A percentile compares a stretch with the other conserved stretches of the same genome.
These are phyloP conservation scores for Puccinia brachypodii DNA, from an alignment of 1,284 basidiomycete genomes.

Conservation along the genomic window DNA sequence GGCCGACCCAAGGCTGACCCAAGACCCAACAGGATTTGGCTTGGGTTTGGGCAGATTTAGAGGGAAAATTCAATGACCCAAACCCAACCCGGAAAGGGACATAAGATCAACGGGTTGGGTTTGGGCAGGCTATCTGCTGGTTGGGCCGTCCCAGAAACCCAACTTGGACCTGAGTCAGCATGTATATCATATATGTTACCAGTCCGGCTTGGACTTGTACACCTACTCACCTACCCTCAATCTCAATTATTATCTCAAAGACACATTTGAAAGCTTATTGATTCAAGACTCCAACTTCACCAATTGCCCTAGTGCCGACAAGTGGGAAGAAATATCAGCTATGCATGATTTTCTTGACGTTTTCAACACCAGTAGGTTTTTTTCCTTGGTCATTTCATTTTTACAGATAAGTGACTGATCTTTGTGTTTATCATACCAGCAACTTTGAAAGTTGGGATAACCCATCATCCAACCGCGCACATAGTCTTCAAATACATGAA, in stretches of 20 bases:
- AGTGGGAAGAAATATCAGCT: conserved; percentile 1
- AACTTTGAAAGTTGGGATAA: background rate
- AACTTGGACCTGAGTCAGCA: too few species aligned
- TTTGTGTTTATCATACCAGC: background rate
- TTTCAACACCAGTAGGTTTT: conserved; percentile 1
- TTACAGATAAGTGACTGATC: background rate
- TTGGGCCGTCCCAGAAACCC: background rate
- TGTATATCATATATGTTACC: background rate
- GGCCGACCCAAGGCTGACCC: too few species aligned
- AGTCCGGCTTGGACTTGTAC: too few species aligned
- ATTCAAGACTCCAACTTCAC: background rate
- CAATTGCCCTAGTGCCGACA: background rate
- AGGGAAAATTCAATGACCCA: background rate
- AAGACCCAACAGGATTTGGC: background rate
- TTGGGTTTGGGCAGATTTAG: background rate
- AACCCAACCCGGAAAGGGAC: background rate
- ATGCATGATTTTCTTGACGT: background rate
- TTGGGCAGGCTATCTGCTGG: background rate
- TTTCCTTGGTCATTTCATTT: background rate
- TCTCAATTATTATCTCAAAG: too few species aligned
- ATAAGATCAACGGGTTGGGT: background rate
- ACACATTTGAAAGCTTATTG: background rate
- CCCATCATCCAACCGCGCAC: background rate
- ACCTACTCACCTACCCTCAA: too few species aligned
- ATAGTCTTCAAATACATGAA: background rate